Base-by-base conservation (phyloP, 345 rosid species). In the Mercurialis annua region DNA sequence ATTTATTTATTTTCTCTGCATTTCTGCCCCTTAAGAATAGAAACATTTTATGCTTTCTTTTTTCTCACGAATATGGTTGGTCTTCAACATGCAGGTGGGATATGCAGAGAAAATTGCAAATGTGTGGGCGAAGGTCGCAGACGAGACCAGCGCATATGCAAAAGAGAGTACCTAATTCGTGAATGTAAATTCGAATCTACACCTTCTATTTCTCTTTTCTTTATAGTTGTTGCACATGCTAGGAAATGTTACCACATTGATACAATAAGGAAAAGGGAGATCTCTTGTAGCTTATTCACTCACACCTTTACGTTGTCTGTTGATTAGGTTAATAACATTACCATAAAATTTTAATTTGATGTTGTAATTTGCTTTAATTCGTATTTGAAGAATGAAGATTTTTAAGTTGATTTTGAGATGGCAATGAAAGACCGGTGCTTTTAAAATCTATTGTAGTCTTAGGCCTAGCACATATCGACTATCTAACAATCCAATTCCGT, bases 81-180 rank as follows among this genome's bases (percentile, higher is more conserved):
- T 15, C 6, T 48, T 26, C 5, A 55, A 73, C 23, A 4, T 64
- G 62, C 88, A 90, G 97, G 95, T 87, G 77, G 99, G 95, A 66
- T 93, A 90, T 71, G 96, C 97, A 20, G 97, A 94, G 82, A 94
- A 91, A 75, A 94, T 91, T 27, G 84, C 91, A 36, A 85, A 86
- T 40, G 96, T 91, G 34, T 94, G 97, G 99, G 83, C 79, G 26
- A 89, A 85, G 81, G 92, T 86, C 48, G 95, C 95, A 9, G 97
- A 94, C 65, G 97, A 94, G 80, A 89, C 87, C 0, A 86, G 89
- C 57, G 87, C 77, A 61, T 89, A 91, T 71, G 82, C 78, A 61
- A 86, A 77, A 54, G 87, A 86, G 75, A 79, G 80, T 74, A 78
- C 42, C 33, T 71, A 42, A 62, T 48, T 58, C 52, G 53, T 34